Percentiles rank a stretch among this genome's conserved stretches.
These are phyloP conservation scores for Sedum album DNA, from an alignment of 164 flowering plant genomes.

Conservation along the genomic window DNA sequence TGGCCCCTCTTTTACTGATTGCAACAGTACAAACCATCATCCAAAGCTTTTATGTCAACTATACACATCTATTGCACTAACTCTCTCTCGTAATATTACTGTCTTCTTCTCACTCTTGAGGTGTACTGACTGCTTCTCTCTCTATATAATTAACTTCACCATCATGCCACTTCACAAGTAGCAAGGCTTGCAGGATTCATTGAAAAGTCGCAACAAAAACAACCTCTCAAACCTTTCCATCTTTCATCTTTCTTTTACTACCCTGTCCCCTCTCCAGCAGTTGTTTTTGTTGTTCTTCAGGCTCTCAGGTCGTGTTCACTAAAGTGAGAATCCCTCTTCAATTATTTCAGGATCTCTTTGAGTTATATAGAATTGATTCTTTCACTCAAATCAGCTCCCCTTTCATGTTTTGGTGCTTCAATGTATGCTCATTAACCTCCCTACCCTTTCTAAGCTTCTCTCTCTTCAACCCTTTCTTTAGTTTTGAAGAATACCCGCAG, in stretches of 20 bases:
- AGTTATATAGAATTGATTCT: background rate
- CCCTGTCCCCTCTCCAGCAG: background rate
- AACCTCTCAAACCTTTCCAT: background rate
- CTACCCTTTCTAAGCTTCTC: background rate
- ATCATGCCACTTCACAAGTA: constrained; percentile 4
- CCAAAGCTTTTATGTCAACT: constrained; percentile 21
- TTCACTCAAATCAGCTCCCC: background rate
- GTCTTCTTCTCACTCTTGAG: background rate
- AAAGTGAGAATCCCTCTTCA: constrained; percentile 5
- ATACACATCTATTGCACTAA: constrained; percentile 12
- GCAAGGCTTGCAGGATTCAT: constrained; percentile 2
- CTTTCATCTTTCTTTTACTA: background rate
- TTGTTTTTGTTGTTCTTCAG: background rate
- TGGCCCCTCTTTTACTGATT: constrained; percentile 19
- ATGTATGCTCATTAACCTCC: constrained; percentile 1
- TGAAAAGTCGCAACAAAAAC: background rate
- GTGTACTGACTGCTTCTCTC: background rate
- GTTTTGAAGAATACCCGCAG: background rate
- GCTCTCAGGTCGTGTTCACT: background rate
- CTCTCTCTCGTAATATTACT: background rate
- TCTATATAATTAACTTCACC: background rate
- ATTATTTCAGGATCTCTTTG: background rate
- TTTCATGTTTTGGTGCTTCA: background rate
- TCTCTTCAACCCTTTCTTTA: background rate
- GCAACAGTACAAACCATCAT: constrained; percentile 20